Evolutionary conservation across 768 basidiomycete genomes (phyloP), one percentile per base, ranked within the genome.

Genomic region (Megacollybia marginata): DNA sequence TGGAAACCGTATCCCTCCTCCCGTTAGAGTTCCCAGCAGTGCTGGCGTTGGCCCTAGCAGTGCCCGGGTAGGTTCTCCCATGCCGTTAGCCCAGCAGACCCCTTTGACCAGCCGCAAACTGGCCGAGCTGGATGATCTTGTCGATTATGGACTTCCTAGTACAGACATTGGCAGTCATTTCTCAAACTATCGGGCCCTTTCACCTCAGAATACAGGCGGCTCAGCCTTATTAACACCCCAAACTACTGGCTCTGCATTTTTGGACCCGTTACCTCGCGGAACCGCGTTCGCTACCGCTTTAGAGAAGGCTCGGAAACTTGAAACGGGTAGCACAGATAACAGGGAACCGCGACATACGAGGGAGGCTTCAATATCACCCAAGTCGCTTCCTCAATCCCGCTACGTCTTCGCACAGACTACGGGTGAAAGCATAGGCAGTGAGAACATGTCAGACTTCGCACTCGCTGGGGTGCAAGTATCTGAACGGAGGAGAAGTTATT

Each of bases 1-100:
- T 59, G 88, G 84, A 18, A 89, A 89, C 63, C 73, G 86, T 35
- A 76, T 88, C 32, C 79, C 72, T n/a, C 60, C 65, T 12, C 63
- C 68, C 20, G 58, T 67, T 23, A 65, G 72, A 52, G 54, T 57
- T 15, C 62, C 60, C 40, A 67, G 38, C 8, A 18, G 38, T 40
- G 59, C 60, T 33, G 57, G 59, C 20, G 50, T 51, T n/a, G 32
- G 46, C 11, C 16, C 31, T 23, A 33, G 13, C 13, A 44, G 44
- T 23, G 23, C n/a, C 44, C 2, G 44, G 23, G 44, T 20, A 3
- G 13, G 13, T 15, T 18, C 44, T 20, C n/a, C 44, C n/a, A 44
- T 40, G 38, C 38, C 8, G 15, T 4, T n/a, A 2, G 46, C 15
- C 36, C 48, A 35, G 32, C 23, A 28, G 23, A 2, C 23, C 23